Base-by-base conservation (phyloP, 495 filamentous ascomycete genomes). In the Talaromyces liani region DNA sequence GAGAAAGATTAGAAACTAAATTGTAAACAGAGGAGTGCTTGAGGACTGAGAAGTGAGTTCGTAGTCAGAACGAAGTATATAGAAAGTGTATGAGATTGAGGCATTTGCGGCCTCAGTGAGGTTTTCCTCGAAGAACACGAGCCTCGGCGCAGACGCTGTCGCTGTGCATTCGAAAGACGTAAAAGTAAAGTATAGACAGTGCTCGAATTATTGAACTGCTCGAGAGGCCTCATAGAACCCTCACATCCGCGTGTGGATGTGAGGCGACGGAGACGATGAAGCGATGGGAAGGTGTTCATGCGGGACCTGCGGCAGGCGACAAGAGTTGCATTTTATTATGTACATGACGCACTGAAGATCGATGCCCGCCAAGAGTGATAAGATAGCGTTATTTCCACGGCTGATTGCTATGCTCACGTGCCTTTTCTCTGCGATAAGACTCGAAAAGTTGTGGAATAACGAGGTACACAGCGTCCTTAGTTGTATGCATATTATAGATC, bases 41-140 rank as follows among this genome's bases (percentile, higher is more conserved):
- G 29, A 45, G 8, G 34, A 12, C 39, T 45, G 58, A 14, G 36
- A 47, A 45, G n/a, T 22, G 36, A 45, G n/a, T 14, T 47, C 58
- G 22, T 10, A 24, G 27, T 60, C 20, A 41, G 4, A 24, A 49
- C 45, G 33, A n/a, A 36, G 27, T 18, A 58, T 34, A 58, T 58
- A 58, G n/a, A 39, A 58, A 47, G 57, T 39, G 63, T 63, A 68
- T 27, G 56, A 67, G 20, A 53, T n/a, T 20, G 56, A 36, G 66
- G 55, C 68, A 69, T 70, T 64, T 65, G 63, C 65, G 60, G 25
- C 58, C 25, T n/a, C 33, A 60, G 58, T 60, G 59, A 61, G 34
- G 59, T 27, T 39, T 25, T 61, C 59, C 36, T 61, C 59, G 34
- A 25, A 63, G 14, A 36, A 18, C 39, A 47, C 60, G 45, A 47